These are phyloP conservation scores for Penicillium frequentans DNA, from an alignment of 2,329 filamentous ascomycete species.

Conservation along the genomic window DNA sequence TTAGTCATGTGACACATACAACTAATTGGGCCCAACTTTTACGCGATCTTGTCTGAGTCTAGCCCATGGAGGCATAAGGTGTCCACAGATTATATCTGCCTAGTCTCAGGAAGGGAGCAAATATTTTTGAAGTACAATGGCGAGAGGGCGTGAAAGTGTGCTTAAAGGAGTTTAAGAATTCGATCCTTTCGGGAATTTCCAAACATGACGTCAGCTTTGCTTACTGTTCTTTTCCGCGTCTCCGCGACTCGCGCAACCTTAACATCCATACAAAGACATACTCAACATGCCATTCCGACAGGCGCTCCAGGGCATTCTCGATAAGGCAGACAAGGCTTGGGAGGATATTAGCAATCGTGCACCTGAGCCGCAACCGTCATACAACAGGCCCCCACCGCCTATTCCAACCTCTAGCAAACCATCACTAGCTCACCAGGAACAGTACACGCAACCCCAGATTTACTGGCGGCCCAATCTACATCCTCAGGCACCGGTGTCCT, in stretches of 20 bases:
- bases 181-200: not conserved
- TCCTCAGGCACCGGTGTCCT: slow-evolving; percentile 19
- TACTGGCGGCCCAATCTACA: slow-evolving; percentile 25
- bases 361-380: slow-evolving; percentile 9
- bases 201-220: slow-evolving; percentile 20
- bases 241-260: slow-evolving; percentile 6
- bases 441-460: slow-evolving; percentile 19
- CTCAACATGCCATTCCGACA: slow-evolving; percentile 27
- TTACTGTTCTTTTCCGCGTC: slow-evolving; percentile 9
- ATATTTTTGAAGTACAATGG: not conserved
- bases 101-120: not conserved
- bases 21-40: not conserved
- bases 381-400: slow-evolving; percentile 21
- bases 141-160: not conserved
- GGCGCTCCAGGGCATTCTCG: slow-evolving; percentile 19
- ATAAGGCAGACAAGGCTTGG: slow-evolving; percentile 26
- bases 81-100: not conserved
- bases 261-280: slow-evolving; percentile 13
- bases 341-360: slow-evolving; percentile 13
- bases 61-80: not conserved
- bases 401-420: slow-evolving; percentile 24
- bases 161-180: not conserved
- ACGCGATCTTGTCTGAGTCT: not conserved
- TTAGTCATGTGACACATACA: not conserved
- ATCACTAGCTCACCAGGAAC: slow-evolving; percentile 17